Evolutionary conservation across 495 filamentous ascomycete genomes (phyloP), one percentile per base, ranked within the genome.

Genomic region (Penicillium coprophilum): DNA sequence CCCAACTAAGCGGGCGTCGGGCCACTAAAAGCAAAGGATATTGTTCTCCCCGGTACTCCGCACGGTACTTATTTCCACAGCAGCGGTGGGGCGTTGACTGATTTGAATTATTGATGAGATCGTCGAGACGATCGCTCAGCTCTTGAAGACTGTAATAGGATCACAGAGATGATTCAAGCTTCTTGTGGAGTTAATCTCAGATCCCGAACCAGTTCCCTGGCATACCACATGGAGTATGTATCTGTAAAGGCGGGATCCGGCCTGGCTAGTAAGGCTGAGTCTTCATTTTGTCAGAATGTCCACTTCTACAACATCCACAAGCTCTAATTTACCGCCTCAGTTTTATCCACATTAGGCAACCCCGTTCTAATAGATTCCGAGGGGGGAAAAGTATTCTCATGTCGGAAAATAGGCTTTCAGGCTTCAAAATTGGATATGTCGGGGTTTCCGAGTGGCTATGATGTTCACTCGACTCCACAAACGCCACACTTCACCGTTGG

Each of bases 401-500:
- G 1, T 2, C 20, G 6, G 10, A 31, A 34, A 32, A 54, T 39
- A 23, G 32, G 32, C 10, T 23, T 47, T 11, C 20, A n/a, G 24
- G 11, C 20, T 4, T 49, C 28, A 17, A 31, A 31, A 9, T 28
- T 5, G 23, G 12, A 38, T n/a, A 53, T 55, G 34, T 56, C 60
- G 60, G 63, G 13, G 58, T 57, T 50, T 30, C 57, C 64, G 57
- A 64, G 32, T 47, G 49, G 34, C 34, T 20, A 28, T 50, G 20
- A 58, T 56, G 47, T 34, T 39, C 48, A 58, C 53, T 46, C 17
- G 40, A 40, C 53, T 45, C 31, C 49, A 57, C 34, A 6, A 28
- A 48, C 52, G 59, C 65, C 65, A 68, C 62, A 65, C 10, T 38
- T 49, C 54, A 55, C 57, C 59, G 59, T 65, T 60, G 21, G 47